phyloP scores from a whole-genome alignment of 1,284 basidiomycete species.

The Fistulina hepatica region DNA sequence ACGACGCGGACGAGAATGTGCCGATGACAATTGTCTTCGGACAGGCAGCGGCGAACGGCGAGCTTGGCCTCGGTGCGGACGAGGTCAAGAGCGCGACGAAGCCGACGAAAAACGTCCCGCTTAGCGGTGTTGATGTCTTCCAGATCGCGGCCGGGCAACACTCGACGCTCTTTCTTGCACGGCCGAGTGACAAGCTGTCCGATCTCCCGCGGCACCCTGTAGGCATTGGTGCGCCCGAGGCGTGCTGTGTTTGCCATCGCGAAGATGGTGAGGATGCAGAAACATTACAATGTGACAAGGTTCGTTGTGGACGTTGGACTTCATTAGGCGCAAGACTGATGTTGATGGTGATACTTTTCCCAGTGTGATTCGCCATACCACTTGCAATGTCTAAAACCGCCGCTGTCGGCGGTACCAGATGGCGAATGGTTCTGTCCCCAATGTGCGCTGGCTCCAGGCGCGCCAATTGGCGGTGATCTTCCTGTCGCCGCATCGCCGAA shows the following conservation, averaged over 20 bases:
- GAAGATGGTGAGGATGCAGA: constrained; percentile 59
- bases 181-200: constrained; percentile 55
- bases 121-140: constrained; percentile 68
- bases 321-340: constrained; percentile 3
- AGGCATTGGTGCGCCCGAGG: constrained; percentile 56
- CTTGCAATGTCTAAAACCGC: constrained; percentile 70
- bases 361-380: constrained; percentile 90
- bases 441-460: constrained; percentile 40
- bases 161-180: constrained; percentile 73
- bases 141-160: constrained; percentile 82
- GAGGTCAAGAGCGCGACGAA: constrained; percentile 84
- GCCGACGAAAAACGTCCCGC: constrained; percentile 60
- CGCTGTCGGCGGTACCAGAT: constrained; percentile 67
- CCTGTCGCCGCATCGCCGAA: too few relatives aligned
- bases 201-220: constrained; percentile 68
- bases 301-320: constrained; percentile 23
- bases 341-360: constrained; percentile 1
- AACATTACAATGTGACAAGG: constrained; percentile 81
- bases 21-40: constrained; percentile 81
- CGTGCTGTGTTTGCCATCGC: constrained; percentile 63
- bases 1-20: constrained; percentile 31
- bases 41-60: constrained; percentile 72
- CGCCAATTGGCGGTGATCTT: constrained; percentile 32
- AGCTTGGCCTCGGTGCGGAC: constrained; percentile 73
- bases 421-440: constrained; percentile 89